phyloP scores from a whole-genome alignment of 2,329 filamentous ascomycete species.

The Eutypella sp. region DNA sequence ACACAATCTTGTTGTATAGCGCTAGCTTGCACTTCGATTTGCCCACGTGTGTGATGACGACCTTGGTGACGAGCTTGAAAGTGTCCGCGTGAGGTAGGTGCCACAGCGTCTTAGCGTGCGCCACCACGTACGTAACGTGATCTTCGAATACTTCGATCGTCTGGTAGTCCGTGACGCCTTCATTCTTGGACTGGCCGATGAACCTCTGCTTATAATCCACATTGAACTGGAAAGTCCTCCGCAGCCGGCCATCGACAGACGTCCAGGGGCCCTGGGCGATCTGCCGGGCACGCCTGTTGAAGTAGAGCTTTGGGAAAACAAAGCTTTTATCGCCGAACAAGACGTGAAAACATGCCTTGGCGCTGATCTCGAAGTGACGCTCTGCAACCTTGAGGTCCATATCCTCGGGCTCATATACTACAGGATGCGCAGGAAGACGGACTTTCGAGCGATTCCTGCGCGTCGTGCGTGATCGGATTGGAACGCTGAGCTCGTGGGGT shows the following conservation, averaged over 20 bases:
- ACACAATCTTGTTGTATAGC: constrained; percentile 82
- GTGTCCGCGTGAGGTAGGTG: constrained; percentile 76
- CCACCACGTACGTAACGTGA: constrained; percentile 64
- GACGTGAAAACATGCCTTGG: constrained; percentile 93
- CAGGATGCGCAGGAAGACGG: constrained; percentile 73
- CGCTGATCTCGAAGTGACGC: constrained; percentile 81
- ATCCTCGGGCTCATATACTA: constrained; percentile 77
- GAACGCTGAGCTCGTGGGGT: constrained; percentile 29
- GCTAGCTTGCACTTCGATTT: constrained; percentile 92
- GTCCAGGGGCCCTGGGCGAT: constrained; percentile 87
- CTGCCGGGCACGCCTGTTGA: constrained; percentile 71
- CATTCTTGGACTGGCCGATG: constrained; percentile 50
- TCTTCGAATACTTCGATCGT: constrained; percentile 79
- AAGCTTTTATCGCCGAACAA: constrained; percentile 95
- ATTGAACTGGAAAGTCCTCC: constrained; percentile 75
- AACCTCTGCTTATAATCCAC: constrained; percentile 64
- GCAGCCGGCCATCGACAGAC: constrained; percentile 64
- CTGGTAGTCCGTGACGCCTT: constrained; percentile 74
- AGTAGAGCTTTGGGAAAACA: constrained; percentile 86
- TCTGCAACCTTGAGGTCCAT: constrained; percentile 74
- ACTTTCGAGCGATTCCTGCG: constrained; percentile 59
- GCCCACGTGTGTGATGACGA: constrained; percentile 87
- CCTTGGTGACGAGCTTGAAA: constrained; percentile 81
- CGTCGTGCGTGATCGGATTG: constrained; percentile 30
- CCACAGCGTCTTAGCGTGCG: constrained; percentile 63